Evolutionary conservation across 768 basidiomycete species (phyloP), one percentile per base, ranked within the genome.

Genomic region (Phanerochaete carnosa): DNA sequence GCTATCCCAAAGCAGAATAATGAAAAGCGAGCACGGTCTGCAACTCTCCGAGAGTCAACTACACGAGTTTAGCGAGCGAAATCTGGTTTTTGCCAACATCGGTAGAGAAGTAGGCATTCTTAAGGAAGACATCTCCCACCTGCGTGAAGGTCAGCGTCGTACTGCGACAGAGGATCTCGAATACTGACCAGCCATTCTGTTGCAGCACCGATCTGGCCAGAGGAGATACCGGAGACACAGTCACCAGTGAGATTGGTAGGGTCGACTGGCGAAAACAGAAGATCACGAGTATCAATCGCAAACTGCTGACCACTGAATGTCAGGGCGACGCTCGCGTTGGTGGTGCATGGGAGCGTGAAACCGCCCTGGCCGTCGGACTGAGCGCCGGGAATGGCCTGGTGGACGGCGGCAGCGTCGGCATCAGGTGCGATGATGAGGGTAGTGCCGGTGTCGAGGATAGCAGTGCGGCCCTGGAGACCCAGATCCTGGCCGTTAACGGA

Each of bases 71-170:
- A 25, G 87, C 87, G 61, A 90, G 78, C 26, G 79, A 83, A 32
- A 90, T 76, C 43, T 79, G 75, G 69, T 89, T 87, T 65, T 79
- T 79, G 12, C 62, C 70, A 15, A 83, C 82, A 64, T 91, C 76
- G 12, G 83, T 86, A 6, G 87, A 87, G 70, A 87, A 86, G 70
- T 89, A 89, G 0, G 79, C 88, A 66, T 89, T 91, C 81, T 90
- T 90, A 68, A 90, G 74, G 78, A 90, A 90, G 26, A 86, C 85
- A 64, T 88, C 90, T 29, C 89, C 89, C 35, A 88, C 76, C 57
- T 81, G 67, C 75, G 70, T 69, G 13, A 53, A 49, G 9, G 43
- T 49, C 23, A 50, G 49, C 19, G 39, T 25, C 33, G 13, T 45
- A 45, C 45, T 26, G 33, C 22, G 6, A 5, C 47, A 33, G 65